Base-by-base conservation (phyloP, 202 grass and related monocot species). In the Schoenoplectus triqueter region DNA sequence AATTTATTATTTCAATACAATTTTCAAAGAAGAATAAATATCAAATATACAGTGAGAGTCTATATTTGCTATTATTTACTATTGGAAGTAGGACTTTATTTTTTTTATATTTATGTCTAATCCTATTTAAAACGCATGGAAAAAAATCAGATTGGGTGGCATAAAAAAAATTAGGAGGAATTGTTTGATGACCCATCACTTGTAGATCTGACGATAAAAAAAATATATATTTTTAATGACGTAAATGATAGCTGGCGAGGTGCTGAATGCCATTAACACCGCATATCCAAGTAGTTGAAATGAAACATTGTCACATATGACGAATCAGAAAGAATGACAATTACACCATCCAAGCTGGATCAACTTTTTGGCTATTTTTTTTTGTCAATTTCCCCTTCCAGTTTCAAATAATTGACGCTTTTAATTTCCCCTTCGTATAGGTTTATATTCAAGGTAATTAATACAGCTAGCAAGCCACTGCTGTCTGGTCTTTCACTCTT, bases 361-460 rank as follows among this genome's bases (percentile, higher is more conserved):
- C 74, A 78, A 42, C n/a, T 7, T 18, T 40, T 57, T 78, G 57
- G 52, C 73, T 83, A 83, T 10, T 11, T 54, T 42, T 57, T 47
- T 42, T 57, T 47, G 46, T 83, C 6, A 39, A 67, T 67, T 83
- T 67, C 62, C n/a, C 21, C 48, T 69, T 83, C 5, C 9, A 41
- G 80, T 41, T 4, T 21, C 62, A 49, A 83, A 83, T 83, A 67
- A 83, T 83, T 83, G 80, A n/a, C 0, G 3, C 80, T 83, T 83
- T 83, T 83, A 19, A 7, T 52, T 69, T 67, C 49, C 50, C 80
- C 3, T 45, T 15, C 5, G 2, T 5, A 48, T 49, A n/a, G 42
- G 17, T 45, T 66, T 49, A 9, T 19, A 9, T 45, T 18, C 5
- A 7, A n/a, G 51, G 20, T 8, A 78, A 59, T 78, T 44, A 78